Conservation (phyloP, 352 stramenopile species). For the Phytophthora citricola region DNA sequence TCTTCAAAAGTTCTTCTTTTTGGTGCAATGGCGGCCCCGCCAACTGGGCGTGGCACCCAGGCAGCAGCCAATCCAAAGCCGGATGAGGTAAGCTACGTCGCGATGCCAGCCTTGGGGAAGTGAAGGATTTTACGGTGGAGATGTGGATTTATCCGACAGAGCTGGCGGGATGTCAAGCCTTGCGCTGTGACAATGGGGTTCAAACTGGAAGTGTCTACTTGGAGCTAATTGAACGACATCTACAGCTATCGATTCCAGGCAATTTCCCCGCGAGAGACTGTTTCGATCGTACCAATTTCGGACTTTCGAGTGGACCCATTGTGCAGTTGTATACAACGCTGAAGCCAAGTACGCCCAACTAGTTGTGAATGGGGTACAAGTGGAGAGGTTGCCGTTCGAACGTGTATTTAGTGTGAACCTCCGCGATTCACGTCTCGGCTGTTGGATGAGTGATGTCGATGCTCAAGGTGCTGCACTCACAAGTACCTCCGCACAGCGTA, state of each 20-base stretch:
- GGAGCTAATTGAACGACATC: slow-evolving; percentile 66
- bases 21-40: slow-evolving; percentile 39
- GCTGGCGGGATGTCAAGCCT: slow-evolving; percentile 62
- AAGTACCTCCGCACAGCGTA: slow-evolving; percentile 51
- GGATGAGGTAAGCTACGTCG: slow-evolving; percentile 70
- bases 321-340: slow-evolving; percentile 61
- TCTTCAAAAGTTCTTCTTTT: slow-evolving; percentile 72
- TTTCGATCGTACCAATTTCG: slow-evolving; percentile 63
- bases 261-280: slow-evolving; percentile 72
- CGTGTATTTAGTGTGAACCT: slow-evolving; percentile 60
- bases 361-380: slow-evolving; percentile 61
- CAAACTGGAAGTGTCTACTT: slow-evolving; percentile 73
- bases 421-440: slow-evolving; percentile 65
- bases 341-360: slow-evolving; percentile 37
- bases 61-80: slow-evolving; percentile 40
- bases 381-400: slow-evolving; percentile 49
- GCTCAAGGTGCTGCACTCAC: slow-evolving; percentile 41
- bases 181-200: slow-evolving; percentile 82
- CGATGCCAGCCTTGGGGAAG: slow-evolving; percentile 66
- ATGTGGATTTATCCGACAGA: slow-evolving; percentile 83
- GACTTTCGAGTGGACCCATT: slow-evolving; percentile 76
- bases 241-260: slow-evolving; percentile 79
- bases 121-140: slow-evolving; percentile 78
- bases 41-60: slow-evolving; percentile 23
- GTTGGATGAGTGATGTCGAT: slow-evolving; percentile 69